A percentile compares a stretch with the other conserved stretches of the same genome.
Conservation (phyloP, 768 basidiomycete species). For the Leccinum imitatum region DNA sequence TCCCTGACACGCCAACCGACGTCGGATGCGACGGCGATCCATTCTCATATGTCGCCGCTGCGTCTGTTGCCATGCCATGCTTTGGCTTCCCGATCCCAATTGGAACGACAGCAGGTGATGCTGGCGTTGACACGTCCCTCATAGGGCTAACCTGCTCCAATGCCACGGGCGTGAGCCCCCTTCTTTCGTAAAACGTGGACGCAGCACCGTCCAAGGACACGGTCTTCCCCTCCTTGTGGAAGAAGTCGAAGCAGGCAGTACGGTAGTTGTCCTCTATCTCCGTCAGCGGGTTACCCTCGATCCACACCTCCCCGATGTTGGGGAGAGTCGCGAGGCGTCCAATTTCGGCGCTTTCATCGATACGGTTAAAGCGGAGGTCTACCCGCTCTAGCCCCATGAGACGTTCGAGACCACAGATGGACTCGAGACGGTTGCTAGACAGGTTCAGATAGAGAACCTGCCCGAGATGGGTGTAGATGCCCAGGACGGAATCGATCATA, state of each 20-base stretch:
- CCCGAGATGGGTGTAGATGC: slow-evolving; percentile 80
- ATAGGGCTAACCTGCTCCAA: slow-evolving; percentile 53
- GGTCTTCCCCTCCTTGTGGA: slow-evolving; percentile 79
- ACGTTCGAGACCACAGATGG: slow-evolving; percentile 94
- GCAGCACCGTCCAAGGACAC: slow-evolving; percentile 73
- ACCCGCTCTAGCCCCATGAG: slow-evolving; percentile 79
- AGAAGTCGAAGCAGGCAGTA: slow-evolving; percentile 76
- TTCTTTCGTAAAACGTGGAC: slow-evolving; percentile 72
- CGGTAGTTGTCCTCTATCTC: slow-evolving; percentile 72
- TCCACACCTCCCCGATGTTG: slow-evolving; percentile 76
- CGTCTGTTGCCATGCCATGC: slow-evolving; percentile 21
- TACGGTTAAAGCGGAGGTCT: slow-evolving; percentile 75
- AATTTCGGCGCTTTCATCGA: slow-evolving; percentile 84
- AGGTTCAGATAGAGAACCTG: slow-evolving; percentile 79
- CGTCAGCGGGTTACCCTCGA: slow-evolving; percentile 81
- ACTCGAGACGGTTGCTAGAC: slow-evolving; percentile 84
- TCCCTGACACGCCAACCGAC: slow-evolving; percentile 45
- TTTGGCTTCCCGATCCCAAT: slow-evolving; percentile 41
- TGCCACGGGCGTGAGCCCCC: slow-evolving; percentile 49
- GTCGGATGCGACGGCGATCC: slow-evolving; percentile 37
- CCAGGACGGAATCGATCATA: slow-evolving; percentile 94
- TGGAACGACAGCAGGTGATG: slow-evolving; percentile 62
- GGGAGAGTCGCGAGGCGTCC: slow-evolving; percentile 80
- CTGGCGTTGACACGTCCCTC: slow-evolving; percentile 46
- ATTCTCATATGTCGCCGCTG: slow-evolving; percentile 18